Evolutionary conservation across 306 rosid genomes (phyloP), one percentile per base, ranked within the genome.

Genomic region (Corylus avellana): DNA sequence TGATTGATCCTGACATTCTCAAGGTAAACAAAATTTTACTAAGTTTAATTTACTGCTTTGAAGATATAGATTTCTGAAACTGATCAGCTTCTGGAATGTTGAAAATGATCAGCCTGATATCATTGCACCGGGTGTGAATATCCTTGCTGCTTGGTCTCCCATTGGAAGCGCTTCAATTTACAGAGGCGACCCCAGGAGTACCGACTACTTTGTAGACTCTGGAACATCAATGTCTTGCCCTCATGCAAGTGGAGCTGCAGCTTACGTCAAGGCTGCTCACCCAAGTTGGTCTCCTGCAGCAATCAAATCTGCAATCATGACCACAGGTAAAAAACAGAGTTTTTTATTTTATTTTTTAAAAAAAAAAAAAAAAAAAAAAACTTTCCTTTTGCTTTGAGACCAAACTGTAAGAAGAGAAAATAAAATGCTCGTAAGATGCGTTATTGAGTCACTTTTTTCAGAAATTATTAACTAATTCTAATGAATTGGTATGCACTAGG

Each of bases 261-360:
- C 82, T 50, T 67, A 70, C n/a, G 88, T 80, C 25, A 82, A 85
- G 80, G 76, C 85, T 50, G 42, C 62, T 48, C 79, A 80, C 47
- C 90, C 85, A 12, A 53, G 0, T 0, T 83, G 86, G 89, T 81
- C 88, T 70, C 81, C 86, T 11, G 79, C 82, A 3, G 86, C 88
- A 7, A 84, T 88, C n/a, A 84, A 79, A 35, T 85, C 89, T 6
- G 84, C 86, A 68, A 86, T 84, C 35, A 79, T 53, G 82, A 84
- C 85, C 42, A 84, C 86, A 12, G 77, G 83, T 74, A 73, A 16
- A 73, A 16, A 35, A 50, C 35, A 1, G 35, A n/a, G n/a, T n/a
- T n/a, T n/a, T n/a, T n/a, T n/a, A n/a, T 32, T 32, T 32, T 32
- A 2, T 29, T 32, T 32, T 32, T 1, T 1, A 22, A 22, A 22